A percentile compares a stretch with the other conserved stretches of the same genome.
These are phyloP conservation scores for Aspergillus amoenus DNA, from an alignment of 2,329 filamentous ascomycete species.

Conservation along the genomic window DNA sequence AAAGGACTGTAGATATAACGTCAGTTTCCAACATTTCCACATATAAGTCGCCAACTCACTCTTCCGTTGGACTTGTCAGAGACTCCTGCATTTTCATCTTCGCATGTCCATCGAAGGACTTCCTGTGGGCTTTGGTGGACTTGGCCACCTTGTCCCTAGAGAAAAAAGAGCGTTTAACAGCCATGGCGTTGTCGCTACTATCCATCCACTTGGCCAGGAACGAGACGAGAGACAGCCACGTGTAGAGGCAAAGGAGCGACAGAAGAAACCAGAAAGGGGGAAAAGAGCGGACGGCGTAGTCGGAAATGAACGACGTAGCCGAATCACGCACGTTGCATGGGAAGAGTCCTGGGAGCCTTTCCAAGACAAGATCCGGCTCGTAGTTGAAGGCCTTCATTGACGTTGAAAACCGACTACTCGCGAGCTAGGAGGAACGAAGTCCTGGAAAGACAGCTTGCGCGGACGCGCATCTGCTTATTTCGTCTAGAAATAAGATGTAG, in stretches of 20 bases:
- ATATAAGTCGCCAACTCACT: conserved; percentile 35
- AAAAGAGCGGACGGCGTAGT: conserved; percentile 42
- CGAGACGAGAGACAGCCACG: conserved; percentile 50
- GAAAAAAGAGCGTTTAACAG: conserved; percentile 92
- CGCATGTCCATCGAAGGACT: conserved; percentile 71
- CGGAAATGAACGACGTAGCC: conserved; percentile 43
- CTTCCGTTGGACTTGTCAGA: conserved; percentile 57
- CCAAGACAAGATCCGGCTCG: conserved; percentile 33
- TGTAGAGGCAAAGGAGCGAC: conserved; percentile 42
- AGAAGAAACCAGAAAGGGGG: conserved; percentile 38
- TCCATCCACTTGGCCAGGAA: conserved; percentile 27
- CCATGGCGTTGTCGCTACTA: conserved; percentile 49
- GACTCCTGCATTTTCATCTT: conserved; percentile 88
- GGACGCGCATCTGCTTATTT: conserved; percentile 45
- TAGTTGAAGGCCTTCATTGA: conserved; percentile 27
- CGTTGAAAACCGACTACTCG: conserved; percentile 14
- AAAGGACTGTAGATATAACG: conserved; percentile 43
- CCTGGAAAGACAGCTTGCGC: conserved; percentile 40
- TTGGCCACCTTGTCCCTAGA: conserved; percentile 86
- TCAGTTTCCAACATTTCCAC: background rate
- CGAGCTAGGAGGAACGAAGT: conserved; percentile 26
- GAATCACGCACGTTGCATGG: conserved; percentile 55
- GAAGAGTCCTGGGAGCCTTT: conserved; percentile 53
- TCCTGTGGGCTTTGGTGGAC: conserved; percentile 74
- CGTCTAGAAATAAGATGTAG: conserved; percentile 20